Evolutionary conservation across 345 rosid species (phyloP), one percentile per base, ranked within the genome.

Genomic region (Brassica napus): DNA sequence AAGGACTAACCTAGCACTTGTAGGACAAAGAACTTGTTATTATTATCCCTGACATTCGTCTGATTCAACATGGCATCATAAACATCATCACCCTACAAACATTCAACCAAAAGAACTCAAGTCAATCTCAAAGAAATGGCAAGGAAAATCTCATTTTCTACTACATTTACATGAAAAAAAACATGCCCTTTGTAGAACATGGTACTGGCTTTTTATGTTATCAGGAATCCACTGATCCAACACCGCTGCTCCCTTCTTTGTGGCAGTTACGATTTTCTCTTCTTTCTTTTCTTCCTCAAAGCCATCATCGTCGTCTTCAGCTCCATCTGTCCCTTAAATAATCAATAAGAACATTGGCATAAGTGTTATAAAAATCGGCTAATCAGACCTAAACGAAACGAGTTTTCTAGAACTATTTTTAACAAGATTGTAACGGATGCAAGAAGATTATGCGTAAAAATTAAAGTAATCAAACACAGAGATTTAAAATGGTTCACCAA

Each of bases 31-130:
- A 91, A 91, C 82, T 92, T 94, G 88, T 94, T 91, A 68, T 92
- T 94, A 79, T 92, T 92, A 57, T 79, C 79, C 72, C 87, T 88
- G 60, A 89, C 85, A 82, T 92, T 88, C 57, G 97, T 92, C 81
- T 94, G 97, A 79, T 92, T 94, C 79, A 92, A 82, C 86, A 89
- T 88, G 26, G 94, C 97, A 85, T 92, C 97, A 79, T 89, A 94
- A 55, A 91, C 69, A 77, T 86, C 90, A 82, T 87, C 87, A 75
- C 88, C 93, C 98, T 91, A 89, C 82, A 88, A 32, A 34, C 42
- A 68, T 9, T 39, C 67, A 44, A 68, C 71, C n/a, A 52, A 6
- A 14, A 44, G 1, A 10, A 10, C 16, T 39, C 47, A 71, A 79
- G 69, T 59, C 82, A 55, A 64, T 62, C n/a, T 47, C 5, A 61